Evolutionary conservation across 129 eudicot genomes (phyloP), one percentile per base, ranked within the genome.

Genomic region (Saposhnikovia divaricata): DNA sequence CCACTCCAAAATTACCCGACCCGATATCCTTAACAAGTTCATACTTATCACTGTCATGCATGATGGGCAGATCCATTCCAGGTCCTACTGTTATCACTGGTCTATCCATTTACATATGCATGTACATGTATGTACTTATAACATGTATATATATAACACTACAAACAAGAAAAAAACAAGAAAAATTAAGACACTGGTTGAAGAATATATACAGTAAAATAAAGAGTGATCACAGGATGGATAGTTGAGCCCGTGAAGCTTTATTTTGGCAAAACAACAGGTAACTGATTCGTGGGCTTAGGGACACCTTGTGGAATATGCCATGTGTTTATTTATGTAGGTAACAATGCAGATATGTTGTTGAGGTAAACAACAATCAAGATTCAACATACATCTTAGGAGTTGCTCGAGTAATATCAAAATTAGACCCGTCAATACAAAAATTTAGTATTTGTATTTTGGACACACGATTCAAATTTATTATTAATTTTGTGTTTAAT

Each of bases 11-110:
- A 74, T 90, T 90, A 50, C 96, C 96, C 0, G 96, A 85, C 1
- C 96, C 96, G 42, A 91, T 91, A 82, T 91, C 96, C 44, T 81
- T 81, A 2, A 91, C 93, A 9, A 91, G 80, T 80, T 91, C 96
- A 61, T 91, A 91, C 37, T 92, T 87, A 84, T 91, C 93, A 79
- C 93, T 90, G 31, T 92, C 93, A 79, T 92, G 97, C 93, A 92
- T 89, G 76, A 92, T 92, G 43, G 96, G 97, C 93, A 89, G n/a
- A 70, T 92, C 97, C 97, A 90, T 90, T 21, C 90, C 97, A 72
- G 97, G 87, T 15, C 90, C 90, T 63, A 83, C 88, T 11, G 90
- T 80, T 39, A 81, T 80, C 83, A 85, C 83, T 46, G 82, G 65
- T 79, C 88, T 84, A 84, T 87, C 89, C 91, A 84, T 89, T 47